Percentiles rank a stretch among this genome's conserved stretches.
phyloP scores from a whole-genome alignment of 2,329 filamentous ascomycete genomes.

The Botrytis deweyae region DNA sequence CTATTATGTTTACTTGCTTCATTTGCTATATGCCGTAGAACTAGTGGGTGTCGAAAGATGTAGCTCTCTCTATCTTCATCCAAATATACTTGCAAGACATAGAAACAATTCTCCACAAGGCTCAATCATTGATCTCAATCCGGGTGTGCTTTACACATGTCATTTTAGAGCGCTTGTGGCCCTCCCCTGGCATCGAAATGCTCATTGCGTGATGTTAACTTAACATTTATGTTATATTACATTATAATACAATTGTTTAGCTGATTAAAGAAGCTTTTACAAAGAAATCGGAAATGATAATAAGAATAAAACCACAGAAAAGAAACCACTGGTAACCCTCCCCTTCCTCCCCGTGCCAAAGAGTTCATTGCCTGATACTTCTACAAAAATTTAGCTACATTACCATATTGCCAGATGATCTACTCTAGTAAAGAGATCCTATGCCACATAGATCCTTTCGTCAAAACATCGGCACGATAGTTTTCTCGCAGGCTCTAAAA shows the following conservation, averaged over 20 bases:
- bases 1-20: neutral
- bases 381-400: neutral
- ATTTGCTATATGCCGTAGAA: neutral
- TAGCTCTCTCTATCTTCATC: too few species aligned
- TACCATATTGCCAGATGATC: fast-evolving
- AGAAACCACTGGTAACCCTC: too few species aligned
- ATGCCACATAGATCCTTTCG: neutral
- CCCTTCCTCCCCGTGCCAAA: too few species aligned
- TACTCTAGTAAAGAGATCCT: neutral
- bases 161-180: neutral
- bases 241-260: too few species aligned
- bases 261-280: too few species aligned
- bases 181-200: neutral
- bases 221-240: neutral
- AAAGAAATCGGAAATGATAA: too few species aligned
- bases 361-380: neutral
- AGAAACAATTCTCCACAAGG: neutral
- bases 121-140: neutral
- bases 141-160: neutral
- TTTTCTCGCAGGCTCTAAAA: neutral
- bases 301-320: too few species aligned
- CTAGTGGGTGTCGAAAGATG: too few species aligned
- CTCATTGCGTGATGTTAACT: neutral
- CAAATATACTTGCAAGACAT: neutral
- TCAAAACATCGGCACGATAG: neutral